Evolutionary conservation across 805 yeast genomes (phyloP), one percentile per base, ranked within the genome.

Genomic region (Saturnispora zaruensis): DNA sequence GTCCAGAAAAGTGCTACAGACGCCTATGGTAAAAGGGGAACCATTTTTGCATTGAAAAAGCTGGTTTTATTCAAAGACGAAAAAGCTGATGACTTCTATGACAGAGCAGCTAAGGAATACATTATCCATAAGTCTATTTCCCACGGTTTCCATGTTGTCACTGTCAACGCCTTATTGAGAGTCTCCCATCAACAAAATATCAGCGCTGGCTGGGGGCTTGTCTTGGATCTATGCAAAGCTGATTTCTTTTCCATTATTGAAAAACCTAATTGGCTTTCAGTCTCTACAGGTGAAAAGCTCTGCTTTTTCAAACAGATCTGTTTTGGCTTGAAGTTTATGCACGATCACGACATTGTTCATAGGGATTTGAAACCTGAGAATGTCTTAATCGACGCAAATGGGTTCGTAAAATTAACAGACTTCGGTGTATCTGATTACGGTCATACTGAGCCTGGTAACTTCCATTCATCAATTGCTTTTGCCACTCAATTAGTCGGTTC

Each of bases 291-390:
- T 28, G 90, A 84, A 59, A 79, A 78, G 55, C 75, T 71, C 55
- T 84, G 91, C 62, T 56, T 84, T n/a, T 85, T 85, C 66, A 85
- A 84, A 63, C 95, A 85, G 62, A 70, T 83, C 38, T 74, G 78
- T 2, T 72, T 74, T 55, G 95, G 88, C 7, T 60, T 85, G 28
- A 78, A 76, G 55, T 83, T 70, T 56, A 71, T 91, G 53, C 99
- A 91, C 64, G 71, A 74, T 37, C 70, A 75, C 57, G 80, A 90
- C 67, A 85, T 91, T 59, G 96, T 90, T 18, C 98, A 91, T 65
- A 76, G 98, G 51, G 99, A 91, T 66, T 73, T 91, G 61, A 91
- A 91, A 69, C 98, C 98, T 6, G 99, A 91, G 64, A 91, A 91
- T 66, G 72, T 91, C 44, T 73, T 91, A 42, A 82, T 87, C 58